Percentiles rank a stretch among this genome's conserved stretches.
Evolutionary conservation across 495 filamentous ascomycete species (phyloP).

Genomic region (Wilcoxina mikolae): DNA sequence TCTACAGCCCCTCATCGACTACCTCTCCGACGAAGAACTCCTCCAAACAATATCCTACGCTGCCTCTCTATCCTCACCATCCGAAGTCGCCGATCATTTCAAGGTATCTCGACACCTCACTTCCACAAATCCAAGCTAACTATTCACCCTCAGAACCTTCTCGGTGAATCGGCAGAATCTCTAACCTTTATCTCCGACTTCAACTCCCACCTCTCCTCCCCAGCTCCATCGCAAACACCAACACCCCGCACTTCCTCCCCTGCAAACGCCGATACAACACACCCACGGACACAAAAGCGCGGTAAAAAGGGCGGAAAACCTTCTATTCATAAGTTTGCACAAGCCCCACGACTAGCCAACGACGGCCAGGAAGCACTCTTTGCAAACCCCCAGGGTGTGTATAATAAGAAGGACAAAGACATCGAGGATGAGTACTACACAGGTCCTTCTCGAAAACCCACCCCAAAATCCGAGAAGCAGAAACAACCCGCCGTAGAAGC

Average conservation of each 20-base stretch:
- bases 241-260: constrained; percentile 1
- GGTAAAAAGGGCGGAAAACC: constrained; percentile 11
- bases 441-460: constrained; percentile 1
- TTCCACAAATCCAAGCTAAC: not conserved
- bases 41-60: constrained; percentile 71
- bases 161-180: constrained; percentile 71
- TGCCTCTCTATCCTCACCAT: constrained; percentile 48
- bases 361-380: constrained; percentile 27
- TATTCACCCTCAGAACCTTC: constrained; percentile 40
- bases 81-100: constrained; percentile 66
- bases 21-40: constrained; percentile 64
- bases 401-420: constrained; percentile 26
- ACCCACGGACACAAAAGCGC: not conserved
- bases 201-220: constrained; percentile 45
- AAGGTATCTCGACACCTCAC: constrained; percentile 30
- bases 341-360: constrained; percentile 17
- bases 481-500: constrained; percentile 23
- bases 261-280: not conserved
- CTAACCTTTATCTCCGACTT: constrained; percentile 88
- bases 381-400: constrained; percentile 14
- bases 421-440: constrained; percentile 22
- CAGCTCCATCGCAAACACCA: constrained; percentile 8
- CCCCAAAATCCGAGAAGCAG: constrained; percentile 10
- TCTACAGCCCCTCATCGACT: constrained; percentile 51
- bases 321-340: constrained; percentile 12